Evolutionary conservation across 2,329 filamentous ascomycete species (phyloP).

Genomic region (Cladophialophora yegresii): DNA sequence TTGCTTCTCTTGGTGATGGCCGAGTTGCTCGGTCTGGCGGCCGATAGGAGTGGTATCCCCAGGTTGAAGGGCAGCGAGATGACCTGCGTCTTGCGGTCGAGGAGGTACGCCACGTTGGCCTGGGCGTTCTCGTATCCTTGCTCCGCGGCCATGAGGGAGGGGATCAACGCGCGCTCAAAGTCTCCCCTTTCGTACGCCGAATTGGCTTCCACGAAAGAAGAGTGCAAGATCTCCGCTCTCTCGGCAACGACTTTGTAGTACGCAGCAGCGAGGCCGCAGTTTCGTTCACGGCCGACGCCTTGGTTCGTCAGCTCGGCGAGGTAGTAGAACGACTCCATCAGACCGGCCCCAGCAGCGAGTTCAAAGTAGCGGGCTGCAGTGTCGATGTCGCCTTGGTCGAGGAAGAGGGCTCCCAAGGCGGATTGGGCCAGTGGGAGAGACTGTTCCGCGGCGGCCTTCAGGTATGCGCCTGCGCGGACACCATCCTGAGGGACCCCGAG

Average conservation of each 20-base stretch:
- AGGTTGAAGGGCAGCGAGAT: slow-evolving; percentile 54
- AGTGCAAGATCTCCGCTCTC: slow-evolving; percentile 70
- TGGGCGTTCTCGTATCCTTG: slow-evolving; percentile 89
- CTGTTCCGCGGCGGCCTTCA: slow-evolving; percentile 77
- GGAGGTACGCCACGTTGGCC: slow-evolving; percentile 83
- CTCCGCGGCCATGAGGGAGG: slow-evolving; percentile 84
- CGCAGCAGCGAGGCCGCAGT: slow-evolving; percentile 72
- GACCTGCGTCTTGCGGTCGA: slow-evolving; percentile 71
- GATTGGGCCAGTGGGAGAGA: slow-evolving; percentile 80
- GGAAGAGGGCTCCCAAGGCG: slow-evolving; percentile 76
- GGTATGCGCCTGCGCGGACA: slow-evolving; percentile 70
- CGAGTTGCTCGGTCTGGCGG: slow-evolving; percentile 44
- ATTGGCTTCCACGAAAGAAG: slow-evolving; percentile 80
- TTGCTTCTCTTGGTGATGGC: slow-evolving; percentile 43
- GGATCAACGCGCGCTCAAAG: slow-evolving; percentile 74
- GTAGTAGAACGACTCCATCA: slow-evolving; percentile 89
- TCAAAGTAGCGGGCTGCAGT: slow-evolving; percentile 86
- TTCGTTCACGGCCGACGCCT: slow-evolving; percentile 76
- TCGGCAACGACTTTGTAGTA: slow-evolving; percentile 84
- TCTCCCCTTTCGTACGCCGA: slow-evolving; percentile 77
- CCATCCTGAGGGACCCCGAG: slow-evolving; percentile 71
- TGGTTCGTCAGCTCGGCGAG: slow-evolving; percentile 82
- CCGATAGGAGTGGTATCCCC: slow-evolving; percentile 55
- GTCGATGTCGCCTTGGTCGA: slow-evolving; percentile 82
- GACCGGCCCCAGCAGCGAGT: slow-evolving; percentile 75